Percentiles rank a stretch among this genome's conserved stretches.
Conservation (phyloP, 2,329 filamentous ascomycete genomes). For the Alternaria atra region DNA sequence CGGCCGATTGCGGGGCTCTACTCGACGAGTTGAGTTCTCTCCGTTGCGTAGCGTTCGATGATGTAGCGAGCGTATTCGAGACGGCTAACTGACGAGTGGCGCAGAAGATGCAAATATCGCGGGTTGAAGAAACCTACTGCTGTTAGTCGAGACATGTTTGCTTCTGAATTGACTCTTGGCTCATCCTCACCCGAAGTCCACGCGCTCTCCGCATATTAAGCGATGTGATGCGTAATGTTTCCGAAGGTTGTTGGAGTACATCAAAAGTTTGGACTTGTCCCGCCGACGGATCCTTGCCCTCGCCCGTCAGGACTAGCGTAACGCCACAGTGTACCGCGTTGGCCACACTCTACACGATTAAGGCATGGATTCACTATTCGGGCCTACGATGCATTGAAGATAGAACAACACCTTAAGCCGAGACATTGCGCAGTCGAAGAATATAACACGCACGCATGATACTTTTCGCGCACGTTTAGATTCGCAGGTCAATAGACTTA, state of each 20-base stretch:
- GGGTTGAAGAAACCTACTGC: constrained; percentile 44
- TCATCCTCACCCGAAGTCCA: constrained; percentile 37
- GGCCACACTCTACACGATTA: constrained; percentile 1
- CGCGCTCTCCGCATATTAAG: constrained; percentile 43
- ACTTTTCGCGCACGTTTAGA: not conserved
- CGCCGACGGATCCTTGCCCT: constrained; percentile 23
- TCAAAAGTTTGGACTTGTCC: constrained; percentile 31
- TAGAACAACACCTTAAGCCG: not conserved
- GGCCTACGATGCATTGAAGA: not conserved
- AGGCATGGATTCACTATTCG: not conserved
- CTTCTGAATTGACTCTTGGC: not conserved
- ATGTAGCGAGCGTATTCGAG: constrained; percentile 25
- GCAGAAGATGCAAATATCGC: constrained; percentile 52
- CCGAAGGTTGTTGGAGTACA: constrained; percentile 6
- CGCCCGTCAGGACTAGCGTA: not conserved
- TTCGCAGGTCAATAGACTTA: not conserved
- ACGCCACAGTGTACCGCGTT: not conserved
- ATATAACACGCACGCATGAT: not conserved
- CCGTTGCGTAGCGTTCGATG: constrained; percentile 34
- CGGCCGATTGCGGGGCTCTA: constrained; percentile 41
- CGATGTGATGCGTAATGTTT: constrained; percentile 11
- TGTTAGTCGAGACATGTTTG: constrained; percentile 11
- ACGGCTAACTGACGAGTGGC: constrained; percentile 45
- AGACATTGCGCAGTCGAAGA: not conserved
- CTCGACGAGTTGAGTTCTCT: constrained; percentile 46